These are phyloP conservation scores for Lentinus brumalis DNA, from an alignment of 768 basidiomycete genomes.

Conservation along the genomic window DNA sequence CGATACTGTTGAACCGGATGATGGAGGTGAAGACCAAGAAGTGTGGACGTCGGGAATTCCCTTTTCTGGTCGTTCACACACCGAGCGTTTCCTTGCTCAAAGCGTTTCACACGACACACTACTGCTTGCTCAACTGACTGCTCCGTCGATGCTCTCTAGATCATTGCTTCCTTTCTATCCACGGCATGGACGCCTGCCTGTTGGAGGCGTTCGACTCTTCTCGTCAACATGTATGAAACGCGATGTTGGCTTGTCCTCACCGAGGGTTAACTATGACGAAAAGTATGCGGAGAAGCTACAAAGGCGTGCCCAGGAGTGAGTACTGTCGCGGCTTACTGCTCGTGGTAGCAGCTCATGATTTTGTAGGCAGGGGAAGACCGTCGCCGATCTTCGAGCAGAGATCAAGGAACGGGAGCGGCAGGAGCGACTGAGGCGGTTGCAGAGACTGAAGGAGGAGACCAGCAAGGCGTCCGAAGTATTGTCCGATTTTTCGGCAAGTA, in stretches of 20 bases:
- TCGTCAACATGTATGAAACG: neutral
- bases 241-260: constrained; percentile 3
- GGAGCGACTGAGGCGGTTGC: constrained; percentile 23
- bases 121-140: neutral
- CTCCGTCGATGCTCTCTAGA: constrained; percentile 5
- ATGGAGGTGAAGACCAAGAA: neutral
- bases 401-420: constrained; percentile 29
- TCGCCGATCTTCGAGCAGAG: constrained; percentile 41
- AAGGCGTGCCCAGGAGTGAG: constrained; percentile 66
- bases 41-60: constrained; percentile 9
- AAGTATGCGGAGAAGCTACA: constrained; percentile 75
- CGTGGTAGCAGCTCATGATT: constrained; percentile 3
- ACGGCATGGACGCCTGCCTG: neutral
- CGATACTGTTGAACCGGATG: neutral
- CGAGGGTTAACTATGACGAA: constrained; percentile 36
- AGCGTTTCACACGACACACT: neutral
- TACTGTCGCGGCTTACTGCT: constrained; percentile 17
- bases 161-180: neutral
- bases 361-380: constrained; percentile 42
- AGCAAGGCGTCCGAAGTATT: constrained; percentile 9
- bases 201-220: neutral
- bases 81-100: neutral
- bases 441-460: constrained; percentile 11
- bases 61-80: neutral
- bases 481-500: constrained; percentile 1